Conservation (phyloP, 2,329 filamentous ascomycete genomes). For the Pseudodiploospora longispora region DNA sequence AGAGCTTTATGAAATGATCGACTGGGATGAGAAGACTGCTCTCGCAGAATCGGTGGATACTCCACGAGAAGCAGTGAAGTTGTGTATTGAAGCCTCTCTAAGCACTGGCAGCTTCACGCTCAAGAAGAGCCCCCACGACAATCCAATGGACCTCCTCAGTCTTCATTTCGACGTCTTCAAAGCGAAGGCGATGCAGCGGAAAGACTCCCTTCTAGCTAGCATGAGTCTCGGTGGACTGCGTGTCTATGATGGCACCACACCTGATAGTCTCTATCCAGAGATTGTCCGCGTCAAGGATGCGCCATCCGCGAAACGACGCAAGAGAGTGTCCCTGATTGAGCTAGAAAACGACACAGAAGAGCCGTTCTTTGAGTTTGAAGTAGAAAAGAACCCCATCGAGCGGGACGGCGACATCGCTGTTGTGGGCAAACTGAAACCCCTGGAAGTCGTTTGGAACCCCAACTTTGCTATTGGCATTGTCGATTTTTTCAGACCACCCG, state of each 20-base stretch:
- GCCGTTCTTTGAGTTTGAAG: slow-evolving; percentile 83
- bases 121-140: slow-evolving; percentile 56
- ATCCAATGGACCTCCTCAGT: slow-evolving; percentile 72
- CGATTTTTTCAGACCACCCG: slow-evolving; percentile 93
- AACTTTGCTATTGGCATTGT: slow-evolving; percentile 84
- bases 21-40: slow-evolving; percentile 94
- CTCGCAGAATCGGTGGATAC: slow-evolving; percentile 81
- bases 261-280: slow-evolving; percentile 83
- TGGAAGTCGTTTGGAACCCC: slow-evolving; percentile 97
- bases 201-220: slow-evolving; percentile 83
- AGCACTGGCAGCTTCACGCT: slow-evolving; percentile 94
- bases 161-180: slow-evolving; percentile 92
- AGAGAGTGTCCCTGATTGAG: slow-evolving; percentile 45
- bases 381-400: slow-evolving; percentile 93
- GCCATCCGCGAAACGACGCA: slow-evolving; percentile 40
- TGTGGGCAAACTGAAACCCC: slow-evolving; percentile 83
- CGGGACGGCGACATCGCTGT: slow-evolving; percentile 85
- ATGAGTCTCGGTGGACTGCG: slow-evolving; percentile 86
- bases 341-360: slow-evolving; percentile 49
- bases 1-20: slow-evolving; percentile 93
- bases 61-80: slow-evolving; percentile 83
- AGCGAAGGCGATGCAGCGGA: slow-evolving; percentile 80
- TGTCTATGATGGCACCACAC: slow-evolving; percentile 91
- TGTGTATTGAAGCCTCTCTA: slow-evolving; percentile 88
- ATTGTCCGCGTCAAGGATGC: slow-evolving; percentile 94